A percentile compares a stretch with the other conserved stretches of the same genome.
These are phyloP conservation scores for Irpex lacteus DNA, from an alignment of 1,284 basidiomycete genomes.

Conservation along the genomic window DNA sequence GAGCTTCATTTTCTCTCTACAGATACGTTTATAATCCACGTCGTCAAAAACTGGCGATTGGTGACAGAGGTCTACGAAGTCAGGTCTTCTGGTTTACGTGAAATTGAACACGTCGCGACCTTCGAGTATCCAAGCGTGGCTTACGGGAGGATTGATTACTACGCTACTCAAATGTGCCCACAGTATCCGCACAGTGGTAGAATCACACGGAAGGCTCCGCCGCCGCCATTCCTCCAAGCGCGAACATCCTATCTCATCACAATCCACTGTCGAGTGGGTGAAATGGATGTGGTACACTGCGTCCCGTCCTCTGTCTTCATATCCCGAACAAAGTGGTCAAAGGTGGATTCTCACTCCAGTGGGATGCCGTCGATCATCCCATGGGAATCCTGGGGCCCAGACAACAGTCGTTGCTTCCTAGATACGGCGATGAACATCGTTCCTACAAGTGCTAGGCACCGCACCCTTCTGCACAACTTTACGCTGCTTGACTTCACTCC, in stretches of 20 bases:
- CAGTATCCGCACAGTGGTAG: background rate
- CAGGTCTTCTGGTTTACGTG: background rate
- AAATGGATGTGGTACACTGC: background rate
- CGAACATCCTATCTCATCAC: background rate
- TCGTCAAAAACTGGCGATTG: background rate
- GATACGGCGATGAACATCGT: background rate
- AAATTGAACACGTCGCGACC: background rate
- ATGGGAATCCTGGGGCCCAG: background rate
- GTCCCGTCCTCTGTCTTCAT: background rate
- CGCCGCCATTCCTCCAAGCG: background rate
- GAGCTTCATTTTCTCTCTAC: background rate
- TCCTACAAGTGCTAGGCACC: background rate
- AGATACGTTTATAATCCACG: background rate
- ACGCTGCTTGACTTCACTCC: background rate
- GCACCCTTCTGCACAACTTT: background rate
- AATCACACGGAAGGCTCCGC: background rate
- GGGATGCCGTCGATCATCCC: background rate
- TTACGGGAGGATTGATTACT: background rate
- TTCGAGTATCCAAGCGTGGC: background rate
- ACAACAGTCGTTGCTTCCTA: background rate
- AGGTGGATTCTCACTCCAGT: background rate
- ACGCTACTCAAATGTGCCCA: background rate
- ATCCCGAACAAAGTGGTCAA: background rate
- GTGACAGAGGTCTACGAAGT: background rate
- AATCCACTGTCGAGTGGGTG: background rate